Evolutionary conservation across 371 early-diverging fungal species (phyloP).

Genomic region (Lichtheimia hyalospora): DNA sequence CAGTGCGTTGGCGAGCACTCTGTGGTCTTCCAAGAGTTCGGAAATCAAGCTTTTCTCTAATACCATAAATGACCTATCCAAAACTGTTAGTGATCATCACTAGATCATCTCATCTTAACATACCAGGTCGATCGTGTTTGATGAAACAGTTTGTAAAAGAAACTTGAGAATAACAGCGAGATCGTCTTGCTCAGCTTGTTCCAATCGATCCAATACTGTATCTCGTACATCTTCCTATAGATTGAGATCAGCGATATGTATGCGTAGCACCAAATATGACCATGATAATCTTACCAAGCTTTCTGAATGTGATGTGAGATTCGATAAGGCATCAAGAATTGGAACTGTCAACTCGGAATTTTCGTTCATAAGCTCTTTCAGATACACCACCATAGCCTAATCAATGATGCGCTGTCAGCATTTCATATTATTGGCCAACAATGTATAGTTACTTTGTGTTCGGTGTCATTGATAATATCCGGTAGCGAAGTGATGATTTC

Average conservation of each 20-base stretch:
- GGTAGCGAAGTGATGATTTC: conserved; percentile 77
- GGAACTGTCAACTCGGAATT: conserved; percentile 67
- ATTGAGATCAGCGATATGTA: too few relatives aligned
- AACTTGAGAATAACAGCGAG: conserved; percentile 73
- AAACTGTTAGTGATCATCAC: background rate
- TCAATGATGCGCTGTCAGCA: background rate
- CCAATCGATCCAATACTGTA: conserved; percentile 60
- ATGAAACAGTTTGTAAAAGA: conserved; percentile 64
- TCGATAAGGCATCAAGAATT: conserved; percentile 75
- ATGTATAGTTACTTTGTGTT: conserved; percentile 53
- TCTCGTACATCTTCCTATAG: conserved; percentile 53
- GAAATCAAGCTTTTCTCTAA: conserved; percentile 61
- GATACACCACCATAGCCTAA: conserved; percentile 57
- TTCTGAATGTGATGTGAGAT: conserved; percentile 61
- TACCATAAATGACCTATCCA: conserved; percentile 46
- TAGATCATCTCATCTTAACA: background rate
- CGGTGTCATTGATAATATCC: conserved; percentile 77
- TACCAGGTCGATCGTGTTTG: conserved; percentile 40
- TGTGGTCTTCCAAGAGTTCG: conserved; percentile 47
- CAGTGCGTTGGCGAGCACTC: background rate
- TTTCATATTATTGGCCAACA: background rate
- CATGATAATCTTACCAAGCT: conserved; percentile 34
- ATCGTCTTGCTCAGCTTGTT: conserved; percentile 70
- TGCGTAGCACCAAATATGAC: too few relatives aligned
- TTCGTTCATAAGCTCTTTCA: conserved; percentile 66